A percentile compares a stretch with the other conserved stretches of the same genome.
Conservation (phyloP, 1,284 basidiomycete species). For the Leccinum insigne region DNA sequence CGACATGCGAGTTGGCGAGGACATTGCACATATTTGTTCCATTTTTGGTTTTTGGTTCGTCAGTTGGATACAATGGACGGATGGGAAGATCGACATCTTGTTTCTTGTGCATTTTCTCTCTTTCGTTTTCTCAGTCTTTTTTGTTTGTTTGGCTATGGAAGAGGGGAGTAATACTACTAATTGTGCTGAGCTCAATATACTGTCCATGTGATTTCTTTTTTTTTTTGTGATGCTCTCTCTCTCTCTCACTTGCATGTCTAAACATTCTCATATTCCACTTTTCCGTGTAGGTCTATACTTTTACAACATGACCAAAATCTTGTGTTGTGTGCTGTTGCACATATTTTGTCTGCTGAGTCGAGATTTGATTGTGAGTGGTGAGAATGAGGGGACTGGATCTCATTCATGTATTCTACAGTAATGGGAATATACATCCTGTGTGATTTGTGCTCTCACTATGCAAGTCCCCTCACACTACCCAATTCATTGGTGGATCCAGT, state of each 20-base stretch:
- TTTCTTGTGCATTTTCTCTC: background rate
- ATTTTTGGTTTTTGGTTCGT: background rate
- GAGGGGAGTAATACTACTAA: constrained; percentile 23
- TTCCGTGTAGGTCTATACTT: background rate
- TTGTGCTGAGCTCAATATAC: constrained; percentile 4
- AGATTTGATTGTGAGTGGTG: no score
- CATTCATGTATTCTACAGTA: background rate
- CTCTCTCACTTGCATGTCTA: background rate
- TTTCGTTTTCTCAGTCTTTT: background rate
- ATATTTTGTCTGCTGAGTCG: background rate
- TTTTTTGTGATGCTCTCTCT: constrained; percentile 2
- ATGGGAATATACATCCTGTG: no score
- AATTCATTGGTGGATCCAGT: no score
- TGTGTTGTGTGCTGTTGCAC: background rate
- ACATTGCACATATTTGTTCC: background rate
- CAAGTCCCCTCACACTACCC: no score
- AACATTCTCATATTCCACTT: background rate
- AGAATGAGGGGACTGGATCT: background rate
- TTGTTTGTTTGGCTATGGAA: constrained; percentile 13
- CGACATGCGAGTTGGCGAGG: constrained; percentile 27
- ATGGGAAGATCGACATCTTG: background rate
- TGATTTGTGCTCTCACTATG: no score
- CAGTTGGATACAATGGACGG: accelerated
- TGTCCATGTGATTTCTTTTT: constrained; percentile 7
- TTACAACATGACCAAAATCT: background rate